These are phyloP conservation scores for Zygoascus biomembranicola DNA, from an alignment of 805 yeast species.

Conservation along the genomic window DNA sequence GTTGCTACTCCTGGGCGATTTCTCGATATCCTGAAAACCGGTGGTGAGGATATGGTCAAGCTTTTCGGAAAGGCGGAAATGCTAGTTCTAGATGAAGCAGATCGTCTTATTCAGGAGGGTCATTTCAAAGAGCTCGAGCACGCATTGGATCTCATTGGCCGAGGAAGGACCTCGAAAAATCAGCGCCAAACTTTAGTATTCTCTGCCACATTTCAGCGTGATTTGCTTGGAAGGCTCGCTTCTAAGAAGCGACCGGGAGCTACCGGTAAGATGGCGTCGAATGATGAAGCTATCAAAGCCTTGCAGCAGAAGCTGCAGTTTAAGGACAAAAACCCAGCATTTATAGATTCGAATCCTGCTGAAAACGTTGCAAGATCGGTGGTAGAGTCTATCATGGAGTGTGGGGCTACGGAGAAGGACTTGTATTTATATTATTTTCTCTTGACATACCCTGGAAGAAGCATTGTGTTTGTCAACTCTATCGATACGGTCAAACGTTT, in stretches of 20 bases:
- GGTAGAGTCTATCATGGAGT: constrained; percentile 82
- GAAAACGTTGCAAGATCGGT: constrained; percentile 67
- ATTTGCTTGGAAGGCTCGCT: constrained; percentile 68
- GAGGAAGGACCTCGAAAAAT: constrained; percentile 32
- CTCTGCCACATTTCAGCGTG: constrained; percentile 86
- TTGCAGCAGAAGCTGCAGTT: constrained; percentile 65
- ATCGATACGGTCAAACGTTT: constrained; percentile 88
- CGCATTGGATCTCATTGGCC: constrained; percentile 55
- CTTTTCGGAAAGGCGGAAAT: constrained; percentile 39
- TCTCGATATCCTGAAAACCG: constrained; percentile 54
- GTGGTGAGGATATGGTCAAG: constrained; percentile 28
- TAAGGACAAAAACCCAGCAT: constrained; percentile 53
- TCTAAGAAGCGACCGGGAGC: constrained; percentile 28
- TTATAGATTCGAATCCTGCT: constrained; percentile 81
- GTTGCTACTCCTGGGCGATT: constrained; percentile 96
- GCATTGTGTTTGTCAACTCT: constrained; percentile 89
- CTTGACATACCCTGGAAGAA: constrained; percentile 77
- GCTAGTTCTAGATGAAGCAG: constrained; percentile 89
- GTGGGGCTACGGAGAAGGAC: constrained; percentile 86
- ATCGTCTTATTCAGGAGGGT: constrained; percentile 87
- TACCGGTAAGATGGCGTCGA: constrained; percentile 16
- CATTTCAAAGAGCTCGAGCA: constrained; percentile 90
- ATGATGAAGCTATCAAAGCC: constrained; percentile 56
- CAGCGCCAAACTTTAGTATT: constrained; percentile 80
- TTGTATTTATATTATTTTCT: constrained; percentile 81